Base-by-base conservation (phyloP, 1,139 yeast genomes). In the Kodamaea anthophila region DNA sequence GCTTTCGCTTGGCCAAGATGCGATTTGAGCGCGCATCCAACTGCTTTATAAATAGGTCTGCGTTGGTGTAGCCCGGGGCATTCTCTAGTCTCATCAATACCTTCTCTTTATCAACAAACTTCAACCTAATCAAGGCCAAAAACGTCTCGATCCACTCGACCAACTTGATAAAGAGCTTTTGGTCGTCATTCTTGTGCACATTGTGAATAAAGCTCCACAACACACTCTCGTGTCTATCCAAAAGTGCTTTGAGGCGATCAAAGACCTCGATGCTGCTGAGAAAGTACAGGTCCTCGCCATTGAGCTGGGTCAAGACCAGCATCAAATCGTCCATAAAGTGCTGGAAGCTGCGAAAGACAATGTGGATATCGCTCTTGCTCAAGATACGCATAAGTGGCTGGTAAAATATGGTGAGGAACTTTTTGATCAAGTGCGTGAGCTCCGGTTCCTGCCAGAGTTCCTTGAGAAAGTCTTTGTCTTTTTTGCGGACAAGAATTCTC, bases 381-480 rank as follows among this genome's bases (percentile, higher is more conserved):
- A 88, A 83, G 2, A 88, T 66, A 24, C 68, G 70, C 39, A 87
- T 83, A 48, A 88, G 60, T 1, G 96, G 96, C 40, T 84, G 86
- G 51, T 87, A 87, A 43, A 88, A 82, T 33, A 86, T 68, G 0
- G 87, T 72, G 24, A 88, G 66, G 22, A 85, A 62, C 33, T 83
- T 84, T 41, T 81, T 81, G 34, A 87, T 60, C 24, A 88, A 62
- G 27, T 65, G 66, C 14, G 87, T 76, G 24, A 93, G 60, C 43
- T 81, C 84, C 0, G 91, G 87, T 44, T 87, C 95, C 32, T 77
- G 77, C 93, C 96, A 85, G 27, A 88, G 55, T 46, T 78, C 77
- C 42, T 78, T 79, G 64, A 87, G 55, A 27, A 80, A 59, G 33
- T 77, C 74, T 50, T 85, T 86, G 49, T 88, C 97, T 25, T 76